Evolutionary conservation across 2,329 filamentous ascomycete species (phyloP).

Genomic region (Capronia epimyces): DNA sequence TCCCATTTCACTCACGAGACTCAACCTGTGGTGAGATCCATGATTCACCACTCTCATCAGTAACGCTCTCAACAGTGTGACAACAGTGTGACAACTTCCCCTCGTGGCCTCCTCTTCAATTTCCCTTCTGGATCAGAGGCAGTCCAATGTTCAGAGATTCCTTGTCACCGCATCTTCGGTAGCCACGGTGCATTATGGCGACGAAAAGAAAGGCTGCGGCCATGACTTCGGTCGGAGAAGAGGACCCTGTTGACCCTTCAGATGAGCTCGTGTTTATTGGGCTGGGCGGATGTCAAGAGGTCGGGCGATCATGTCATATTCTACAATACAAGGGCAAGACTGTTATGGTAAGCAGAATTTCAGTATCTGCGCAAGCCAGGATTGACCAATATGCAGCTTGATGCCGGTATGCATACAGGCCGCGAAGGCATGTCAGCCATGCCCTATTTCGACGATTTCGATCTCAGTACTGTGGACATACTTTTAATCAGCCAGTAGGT

Average conservation of each 20-base stretch:
- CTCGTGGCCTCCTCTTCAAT: neutral
- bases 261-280: conserved; percentile 94
- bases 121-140: neutral
- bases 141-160: neutral
- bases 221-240: conserved; percentile 58
- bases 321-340: conserved; percentile 99
- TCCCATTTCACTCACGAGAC: too few relatives aligned
- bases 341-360: conserved; percentile 70
- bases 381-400: conserved; percentile 57
- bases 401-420: conserved; percentile 85
- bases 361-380: neutral
- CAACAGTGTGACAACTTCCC: neutral
- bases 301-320: conserved; percentile 94
- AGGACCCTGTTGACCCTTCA: conserved; percentile 85
- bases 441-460: conserved; percentile 97
- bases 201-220: conserved; percentile 82
- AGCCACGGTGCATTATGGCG: conserved; percentile 59
- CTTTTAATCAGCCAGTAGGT: conserved; percentile 99
- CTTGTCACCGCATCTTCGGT: neutral
- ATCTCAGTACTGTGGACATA: conserved; percentile 93
- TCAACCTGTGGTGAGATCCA: too few relatives aligned
- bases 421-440: conserved; percentile 85
- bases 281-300: conserved; percentile 91
- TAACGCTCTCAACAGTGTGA: too few relatives aligned
- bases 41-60: too few relatives aligned